Conservation (phyloP, 1,284 basidiomycete genomes). For the Ustilago hordei region DNA sequence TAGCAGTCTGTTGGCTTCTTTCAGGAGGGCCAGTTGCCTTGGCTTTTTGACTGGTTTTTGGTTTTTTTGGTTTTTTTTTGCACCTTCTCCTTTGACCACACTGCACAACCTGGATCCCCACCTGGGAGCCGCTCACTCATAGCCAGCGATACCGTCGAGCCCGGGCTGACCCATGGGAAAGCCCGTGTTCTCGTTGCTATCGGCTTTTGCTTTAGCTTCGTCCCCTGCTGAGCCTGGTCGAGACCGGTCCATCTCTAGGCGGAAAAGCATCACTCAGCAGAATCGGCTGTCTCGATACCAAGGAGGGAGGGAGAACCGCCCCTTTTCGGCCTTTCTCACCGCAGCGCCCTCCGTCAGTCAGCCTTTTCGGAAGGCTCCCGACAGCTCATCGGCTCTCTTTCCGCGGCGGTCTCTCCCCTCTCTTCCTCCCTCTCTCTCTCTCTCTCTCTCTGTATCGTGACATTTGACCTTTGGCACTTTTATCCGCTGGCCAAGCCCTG, state of each 20-base stretch:
- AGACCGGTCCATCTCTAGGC: background rate
- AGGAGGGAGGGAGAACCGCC: background rate
- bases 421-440: too few relatives aligned
- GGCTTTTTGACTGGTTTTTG: background rate
- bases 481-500: background rate
- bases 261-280: background rate
- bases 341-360: background rate
- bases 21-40: background rate
- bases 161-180: background rate
- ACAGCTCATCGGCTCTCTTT: background rate
- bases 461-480: background rate
- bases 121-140: conserved; percentile 5
- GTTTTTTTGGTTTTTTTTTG: background rate
- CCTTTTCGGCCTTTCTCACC: background rate
- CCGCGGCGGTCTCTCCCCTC: background rate
- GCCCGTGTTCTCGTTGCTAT: background rate
- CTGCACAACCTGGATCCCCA: too few relatives aligned
- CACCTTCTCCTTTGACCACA: conserved; percentile 6
- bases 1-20: too few relatives aligned
- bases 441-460: background rate
- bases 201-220: background rate
- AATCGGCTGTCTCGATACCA: background rate
- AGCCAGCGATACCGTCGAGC: background rate
- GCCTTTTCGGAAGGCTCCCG: conserved; percentile 4
- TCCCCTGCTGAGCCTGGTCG: background rate